phyloP scores from a whole-genome alignment of 2,329 filamentous ascomycete species.

The Trichoderma sp. region DNA sequence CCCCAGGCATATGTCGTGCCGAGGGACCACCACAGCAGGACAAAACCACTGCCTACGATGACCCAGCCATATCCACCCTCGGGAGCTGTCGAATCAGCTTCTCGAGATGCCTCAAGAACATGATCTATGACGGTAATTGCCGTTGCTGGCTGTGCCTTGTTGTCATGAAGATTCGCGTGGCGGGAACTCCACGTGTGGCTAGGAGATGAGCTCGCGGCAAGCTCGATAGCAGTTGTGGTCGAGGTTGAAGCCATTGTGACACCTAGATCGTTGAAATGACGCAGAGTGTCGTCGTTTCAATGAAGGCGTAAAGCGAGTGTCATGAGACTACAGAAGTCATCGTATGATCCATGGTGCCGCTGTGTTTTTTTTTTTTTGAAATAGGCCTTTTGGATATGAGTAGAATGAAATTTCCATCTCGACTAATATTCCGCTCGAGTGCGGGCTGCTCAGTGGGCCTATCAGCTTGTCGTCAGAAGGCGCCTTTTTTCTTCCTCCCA shows the following conservation, averaged over 20 bases:
- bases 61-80: constrained; percentile 39
- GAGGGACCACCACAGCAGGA: constrained; percentile 50
- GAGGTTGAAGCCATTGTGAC: constrained; percentile 1
- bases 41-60: constrained; percentile 34
- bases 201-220: neutral
- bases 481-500: neutral
- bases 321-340: neutral
- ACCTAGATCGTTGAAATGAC: neutral
- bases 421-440: neutral
- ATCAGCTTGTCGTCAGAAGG: neutral
- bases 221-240: constrained; percentile 23
- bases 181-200: neutral
- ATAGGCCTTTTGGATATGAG: too few species aligned
- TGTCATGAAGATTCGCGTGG: neutral
- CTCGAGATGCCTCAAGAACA: constrained; percentile 23
- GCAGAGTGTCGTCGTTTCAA: neutral
- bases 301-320: neutral
- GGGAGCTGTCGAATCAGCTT: constrained; percentile 28
- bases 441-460: neutral
- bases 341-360: neutral
- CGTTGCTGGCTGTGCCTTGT: neutral
- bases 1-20: constrained; percentile 63
- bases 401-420: neutral
- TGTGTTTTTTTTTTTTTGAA: neutral
- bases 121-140: neutral